Evolutionary conservation across 345 rosid species (phyloP).

Genomic region (Carallia brachiata): DNA sequence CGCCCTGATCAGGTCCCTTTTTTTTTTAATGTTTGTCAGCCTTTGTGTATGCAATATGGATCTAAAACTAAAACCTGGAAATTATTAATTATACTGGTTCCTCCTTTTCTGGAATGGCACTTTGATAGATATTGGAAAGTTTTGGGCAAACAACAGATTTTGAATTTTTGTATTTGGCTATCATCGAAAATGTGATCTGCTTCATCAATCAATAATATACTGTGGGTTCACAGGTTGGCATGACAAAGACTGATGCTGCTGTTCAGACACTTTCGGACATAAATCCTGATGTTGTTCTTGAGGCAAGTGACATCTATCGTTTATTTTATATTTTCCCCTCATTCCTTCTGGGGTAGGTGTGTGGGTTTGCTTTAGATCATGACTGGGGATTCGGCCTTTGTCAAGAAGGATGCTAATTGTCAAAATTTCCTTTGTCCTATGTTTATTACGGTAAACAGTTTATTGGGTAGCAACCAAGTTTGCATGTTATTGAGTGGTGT

Average conservation of each 20-base stretch:
- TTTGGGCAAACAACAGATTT: background rate
- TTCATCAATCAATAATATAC: background rate
- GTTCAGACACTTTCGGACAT: constrained; percentile 93
- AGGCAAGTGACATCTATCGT: constrained; percentile 39
- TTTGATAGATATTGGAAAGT: background rate
- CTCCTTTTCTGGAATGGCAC: background rate
- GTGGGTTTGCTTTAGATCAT: background rate
- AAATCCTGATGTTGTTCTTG: constrained; percentile 90
- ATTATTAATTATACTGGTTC: background rate
- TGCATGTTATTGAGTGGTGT: background rate
- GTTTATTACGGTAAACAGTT: background rate
- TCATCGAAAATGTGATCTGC: background rate
- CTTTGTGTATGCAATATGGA: background rate
- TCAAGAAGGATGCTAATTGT: background rate
- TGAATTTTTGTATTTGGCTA: background rate
- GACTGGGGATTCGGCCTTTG: no score
- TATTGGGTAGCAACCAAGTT: background rate
- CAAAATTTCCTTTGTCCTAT: background rate
- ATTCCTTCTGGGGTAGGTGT: no score
- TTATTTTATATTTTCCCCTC: no score
- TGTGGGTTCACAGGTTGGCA: constrained; percentile 56
- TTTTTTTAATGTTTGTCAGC: background rate
- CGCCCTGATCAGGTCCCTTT: constrained; percentile 83
- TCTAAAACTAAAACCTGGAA: background rate
- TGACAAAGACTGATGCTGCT: constrained; percentile 99